phyloP scores from a whole-genome alignment of 345 rosid species.

The Linum lewisii region DNA sequence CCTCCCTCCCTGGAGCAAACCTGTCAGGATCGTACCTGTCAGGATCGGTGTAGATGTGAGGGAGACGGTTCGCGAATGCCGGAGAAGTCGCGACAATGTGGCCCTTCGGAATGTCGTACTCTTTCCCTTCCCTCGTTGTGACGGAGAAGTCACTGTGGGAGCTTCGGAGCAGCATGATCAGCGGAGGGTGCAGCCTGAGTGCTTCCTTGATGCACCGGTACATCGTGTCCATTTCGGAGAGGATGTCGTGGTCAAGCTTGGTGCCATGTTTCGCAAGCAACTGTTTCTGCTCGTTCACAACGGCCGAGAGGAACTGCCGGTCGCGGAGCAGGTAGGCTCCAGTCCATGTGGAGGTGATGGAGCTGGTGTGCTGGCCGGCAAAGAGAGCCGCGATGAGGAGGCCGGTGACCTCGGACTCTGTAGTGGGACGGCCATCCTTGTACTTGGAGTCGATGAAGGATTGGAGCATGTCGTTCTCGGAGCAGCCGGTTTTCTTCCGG shows the following conservation, averaged over 20 bases:
- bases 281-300: conserved; percentile 63
- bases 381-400: conserved; percentile 94
- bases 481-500: conserved; percentile 52
- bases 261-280: conserved; percentile 67
- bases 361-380: conserved; percentile 99
- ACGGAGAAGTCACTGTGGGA: conserved; percentile 82
- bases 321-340: conserved; percentile 77
- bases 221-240: conserved; percentile 87
- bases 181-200: conserved; percentile 88
- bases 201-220: conserved; percentile 95
- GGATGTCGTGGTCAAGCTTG: conserved; percentile 78
- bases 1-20: conserved; percentile 79
- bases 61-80: conserved; percentile 89
- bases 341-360: conserved; percentile 95
- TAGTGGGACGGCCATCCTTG: conserved; percentile 82
- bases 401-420: conserved; percentile 81
- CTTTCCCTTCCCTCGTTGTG: conserved; percentile 65
- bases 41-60: conserved; percentile 67
- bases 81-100: conserved; percentile 94
- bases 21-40: conserved; percentile 81
- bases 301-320: conserved; percentile 52
- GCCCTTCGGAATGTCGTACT: conserved; percentile 86
- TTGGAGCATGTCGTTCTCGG: conserved; percentile 94
- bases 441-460: conserved; percentile 93
- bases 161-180: conserved; percentile 79